Conservation (phyloP, 176 grass and related monocot genomes). For the Aegilops sharonensis region DNA sequence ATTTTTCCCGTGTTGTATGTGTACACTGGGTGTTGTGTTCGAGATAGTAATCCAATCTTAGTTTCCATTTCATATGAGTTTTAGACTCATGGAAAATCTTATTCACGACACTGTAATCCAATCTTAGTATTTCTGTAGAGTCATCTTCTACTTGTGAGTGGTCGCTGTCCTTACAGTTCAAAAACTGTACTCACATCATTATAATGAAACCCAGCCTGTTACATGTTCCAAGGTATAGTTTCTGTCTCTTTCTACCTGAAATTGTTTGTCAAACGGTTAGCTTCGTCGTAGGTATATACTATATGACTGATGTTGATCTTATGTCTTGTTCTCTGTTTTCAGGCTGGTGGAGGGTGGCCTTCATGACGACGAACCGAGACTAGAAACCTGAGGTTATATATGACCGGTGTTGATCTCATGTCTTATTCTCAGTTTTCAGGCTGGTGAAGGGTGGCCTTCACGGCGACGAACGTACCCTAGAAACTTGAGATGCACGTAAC, state of each 20-base stretch:
- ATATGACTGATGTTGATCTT: not conserved
- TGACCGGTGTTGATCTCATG: not conserved
- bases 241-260: not conserved
- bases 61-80: not conserved
- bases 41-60: slow-evolving; percentile 16
- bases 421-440: slow-evolving; percentile 32
- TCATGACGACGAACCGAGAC: slow-evolving; percentile 19
- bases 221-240: not conserved
- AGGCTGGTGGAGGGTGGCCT: slow-evolving; percentile 47
- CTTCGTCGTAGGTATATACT: not conserved
- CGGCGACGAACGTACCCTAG: slow-evolving; percentile 19
- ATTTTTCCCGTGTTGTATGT: slow-evolving; percentile 31
- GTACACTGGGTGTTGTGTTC: slow-evolving; percentile 22
- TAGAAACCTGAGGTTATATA: slow-evolving; percentile 16
- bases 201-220: not conserved
- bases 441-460: slow-evolving; percentile 39
- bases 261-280: not conserved
- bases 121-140: not conserved
- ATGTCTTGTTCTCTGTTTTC: slow-evolving; percentile 19
- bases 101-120: not conserved
- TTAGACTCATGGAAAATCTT: not conserved
- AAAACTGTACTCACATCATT: not conserved
- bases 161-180: not conserved
- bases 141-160: slow-evolving; percentile 14
- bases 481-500: slow-evolving; percentile 34